These are phyloP conservation scores for Ceriops zippeliana DNA, from an alignment of 345 rosid species.

Conservation along the genomic window DNA sequence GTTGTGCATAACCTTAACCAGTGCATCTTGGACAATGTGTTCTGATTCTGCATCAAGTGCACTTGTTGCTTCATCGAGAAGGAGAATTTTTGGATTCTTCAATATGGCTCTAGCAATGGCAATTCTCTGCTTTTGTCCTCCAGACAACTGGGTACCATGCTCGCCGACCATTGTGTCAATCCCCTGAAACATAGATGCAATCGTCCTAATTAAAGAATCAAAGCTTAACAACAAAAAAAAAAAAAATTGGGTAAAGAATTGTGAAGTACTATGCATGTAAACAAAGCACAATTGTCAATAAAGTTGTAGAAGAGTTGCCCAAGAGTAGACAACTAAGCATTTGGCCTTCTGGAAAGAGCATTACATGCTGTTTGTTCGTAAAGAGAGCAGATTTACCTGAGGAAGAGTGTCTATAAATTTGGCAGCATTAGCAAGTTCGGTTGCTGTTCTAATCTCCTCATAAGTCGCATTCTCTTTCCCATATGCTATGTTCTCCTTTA, in stretches of 20 bases:
- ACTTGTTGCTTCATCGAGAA: conserved; percentile 86
- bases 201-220: not conserved
- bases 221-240: not conserved
- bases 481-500: conserved; percentile 60
- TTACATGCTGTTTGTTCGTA: not conserved
- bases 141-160: conserved; percentile 76
- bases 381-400: conserved; percentile 28
- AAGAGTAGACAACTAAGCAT: not conserved
- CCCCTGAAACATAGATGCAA: conserved; percentile 40
- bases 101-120: conserved; percentile 78
- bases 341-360: not conserved
- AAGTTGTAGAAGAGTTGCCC: not conserved
- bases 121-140: conserved; percentile 66
- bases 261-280: too few species aligned
- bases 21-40: conserved; percentile 71
- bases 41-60: conserved; percentile 85
- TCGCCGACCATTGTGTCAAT: conserved; percentile 87
- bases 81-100: conserved; percentile 78
- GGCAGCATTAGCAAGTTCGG: conserved; percentile 59
- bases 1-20: conserved; percentile 55
- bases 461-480: conserved; percentile 58
- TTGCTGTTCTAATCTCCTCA: conserved; percentile 51
- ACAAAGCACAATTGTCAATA: not conserved
- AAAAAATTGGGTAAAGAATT: too few species aligned
- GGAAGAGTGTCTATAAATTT: conserved; percentile 62